Percentiles rank a stretch among this genome's conserved stretches.
Conservation (phyloP, 2,329 filamentous ascomycete species). For the Pseudovirgaria hyperparasitica region DNA sequence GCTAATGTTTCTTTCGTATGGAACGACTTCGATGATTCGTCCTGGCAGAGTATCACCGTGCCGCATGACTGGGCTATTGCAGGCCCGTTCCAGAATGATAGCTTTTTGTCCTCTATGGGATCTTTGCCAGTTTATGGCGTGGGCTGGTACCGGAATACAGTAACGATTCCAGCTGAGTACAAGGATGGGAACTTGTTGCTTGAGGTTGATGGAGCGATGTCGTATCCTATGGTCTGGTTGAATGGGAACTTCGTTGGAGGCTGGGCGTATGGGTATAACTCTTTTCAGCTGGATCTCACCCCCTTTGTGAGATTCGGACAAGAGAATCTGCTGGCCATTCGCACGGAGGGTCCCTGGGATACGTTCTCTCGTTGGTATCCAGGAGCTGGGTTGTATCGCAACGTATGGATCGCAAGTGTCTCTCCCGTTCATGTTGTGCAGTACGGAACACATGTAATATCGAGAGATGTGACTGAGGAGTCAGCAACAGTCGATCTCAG, state of each 20-base stretch:
- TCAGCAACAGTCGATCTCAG: constrained; percentile 33
- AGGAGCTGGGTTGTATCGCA: constrained; percentile 41
- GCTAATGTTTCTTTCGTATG: constrained; percentile 21
- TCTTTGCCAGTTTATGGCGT: constrained; percentile 39
- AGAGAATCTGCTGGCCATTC: constrained; percentile 34
- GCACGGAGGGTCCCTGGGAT: constrained; percentile 36
- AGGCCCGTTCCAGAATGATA: constrained; percentile 29
- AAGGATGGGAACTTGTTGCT: constrained; percentile 29
- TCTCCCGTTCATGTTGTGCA: constrained; percentile 35
- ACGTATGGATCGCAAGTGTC: constrained; percentile 41
- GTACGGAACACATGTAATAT: constrained; percentile 37
- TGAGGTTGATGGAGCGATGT: constrained; percentile 40
- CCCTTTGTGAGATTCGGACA: constrained; percentile 18
- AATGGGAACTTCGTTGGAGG: constrained; percentile 38
- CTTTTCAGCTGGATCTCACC: constrained; percentile 39
- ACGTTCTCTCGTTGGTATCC: constrained; percentile 44
- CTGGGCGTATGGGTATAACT: constrained; percentile 40
- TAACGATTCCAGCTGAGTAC: constrained; percentile 16
- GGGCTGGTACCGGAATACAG: constrained; percentile 38
- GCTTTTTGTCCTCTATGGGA: constrained; percentile 29
- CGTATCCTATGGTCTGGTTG: constrained; percentile 39
- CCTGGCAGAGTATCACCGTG: constrained; percentile 30
- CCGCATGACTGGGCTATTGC: constrained; percentile 40
- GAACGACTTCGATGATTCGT: constrained; percentile 24
- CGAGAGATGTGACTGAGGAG: constrained; percentile 30